Conservation (phyloP, 1,284 basidiomycete species). For the Athelia psychrophila region DNA sequence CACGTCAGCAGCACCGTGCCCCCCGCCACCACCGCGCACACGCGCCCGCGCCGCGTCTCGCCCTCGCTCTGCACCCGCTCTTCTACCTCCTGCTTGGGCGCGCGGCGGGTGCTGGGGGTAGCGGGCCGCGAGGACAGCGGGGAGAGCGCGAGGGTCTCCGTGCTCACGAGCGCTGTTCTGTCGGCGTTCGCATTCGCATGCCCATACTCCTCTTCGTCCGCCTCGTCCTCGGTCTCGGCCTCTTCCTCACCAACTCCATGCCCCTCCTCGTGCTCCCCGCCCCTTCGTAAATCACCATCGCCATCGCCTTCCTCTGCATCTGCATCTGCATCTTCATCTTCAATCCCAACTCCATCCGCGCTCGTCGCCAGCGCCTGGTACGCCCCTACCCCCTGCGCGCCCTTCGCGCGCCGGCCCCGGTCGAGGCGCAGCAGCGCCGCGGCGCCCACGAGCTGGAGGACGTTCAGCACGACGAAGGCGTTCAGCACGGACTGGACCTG, state of each 20-base stretch:
- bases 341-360: neutral
- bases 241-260: no score
- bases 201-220: no score
- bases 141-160: conserved; percentile 5
- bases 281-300: no score
- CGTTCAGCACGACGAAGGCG: conserved; percentile 57
- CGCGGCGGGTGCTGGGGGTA: conserved; percentile 13
- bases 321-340: no score
- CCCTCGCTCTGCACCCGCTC: conserved; percentile 25
- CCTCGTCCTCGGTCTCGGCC: no score
- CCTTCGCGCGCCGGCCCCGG: conserved; percentile 15
- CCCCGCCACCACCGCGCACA: conserved; percentile 45
- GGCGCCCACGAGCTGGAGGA: conserved; percentile 54
- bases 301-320: no score
- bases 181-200: no score
- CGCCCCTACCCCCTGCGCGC: conserved; percentile 21
- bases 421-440: conserved; percentile 46
- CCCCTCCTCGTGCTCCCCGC: no score
- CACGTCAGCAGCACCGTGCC: conserved; percentile 54
- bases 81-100: conserved; percentile 10
- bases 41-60: conserved; percentile 46
- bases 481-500: conserved; percentile 55
- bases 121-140: conserved; percentile 1
- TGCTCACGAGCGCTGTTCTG: neutral
- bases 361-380: conserved; percentile 9